Evolutionary conservation across 352 stramenopile species (phyloP), one percentile per base, ranked within the genome.

Genomic region (Ochromonadaceae sp.): DNA sequence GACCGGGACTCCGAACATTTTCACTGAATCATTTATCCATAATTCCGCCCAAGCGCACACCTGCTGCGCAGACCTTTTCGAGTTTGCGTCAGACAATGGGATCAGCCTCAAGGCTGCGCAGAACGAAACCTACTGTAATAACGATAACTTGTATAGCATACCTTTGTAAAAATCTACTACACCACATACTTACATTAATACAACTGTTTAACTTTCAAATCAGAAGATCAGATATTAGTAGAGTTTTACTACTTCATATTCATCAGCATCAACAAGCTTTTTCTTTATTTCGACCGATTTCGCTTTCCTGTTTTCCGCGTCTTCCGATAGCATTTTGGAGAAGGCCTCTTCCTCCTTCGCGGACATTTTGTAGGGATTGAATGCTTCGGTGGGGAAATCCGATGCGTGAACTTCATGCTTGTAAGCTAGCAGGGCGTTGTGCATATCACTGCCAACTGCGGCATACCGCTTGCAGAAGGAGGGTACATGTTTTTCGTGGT

Each of bases 381-480:
- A 97, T 26, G 88, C 81, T 32, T 91, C 78, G 26, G 76, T 87
- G 17, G 93, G 92, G 76, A 98, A 99, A 0, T 74, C 74, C 9
- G 84, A 81, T 48, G 77, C 84, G 72, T 98, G 90, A 9, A 98
- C 92, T 61, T 98, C 93, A 25, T 90, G 78, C 30, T 92, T 92
- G 73, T 93, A 98, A n/a, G 81, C 75, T 50, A 93, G 82, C 38
- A 98, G 78, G 15, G 88, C 91, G 28, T 95, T 65, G n/a, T 86
- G 83, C 56, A 95, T 73, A 17, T n/a, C 74, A 53, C 96, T 79
- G 17, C 90, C 91, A 14, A 98, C 85, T 65, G 93, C 81, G 10
- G 88, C 88, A 75, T 98, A 99, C 28, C 85, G 82, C 73, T 98
- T 98, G 73, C 92, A 98, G 70, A 99, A 98, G 67, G 95, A 96